phyloP scores from a whole-genome alignment of 2,329 filamentous ascomycete genomes.

The Diaporthe citri region DNA sequence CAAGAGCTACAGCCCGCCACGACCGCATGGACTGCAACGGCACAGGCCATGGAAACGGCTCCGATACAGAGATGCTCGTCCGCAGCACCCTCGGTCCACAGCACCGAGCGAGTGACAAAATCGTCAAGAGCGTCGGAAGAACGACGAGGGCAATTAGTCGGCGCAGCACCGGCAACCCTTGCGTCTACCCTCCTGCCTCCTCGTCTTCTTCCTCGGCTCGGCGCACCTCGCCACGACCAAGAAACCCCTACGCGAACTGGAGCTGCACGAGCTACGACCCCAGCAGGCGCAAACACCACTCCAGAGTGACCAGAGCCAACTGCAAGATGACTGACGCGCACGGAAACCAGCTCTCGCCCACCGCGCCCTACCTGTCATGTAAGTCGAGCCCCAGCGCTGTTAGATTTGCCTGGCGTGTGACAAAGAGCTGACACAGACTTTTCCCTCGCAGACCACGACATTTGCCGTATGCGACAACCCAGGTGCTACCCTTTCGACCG shows the following conservation, averaged over 20 bases:
- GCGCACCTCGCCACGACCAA: not conserved
- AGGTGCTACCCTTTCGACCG: not conserved
- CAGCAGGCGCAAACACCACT: constrained; percentile 25
- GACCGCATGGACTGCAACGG: constrained; percentile 4
- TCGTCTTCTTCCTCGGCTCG: constrained; percentile 15
- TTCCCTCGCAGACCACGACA: constrained; percentile 44
- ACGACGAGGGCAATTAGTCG: not conserved
- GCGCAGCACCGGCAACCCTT: constrained; percentile 7
- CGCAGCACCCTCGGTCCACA: constrained; percentile 31
- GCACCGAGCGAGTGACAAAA: constrained; percentile 3
- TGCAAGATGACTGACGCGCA: constrained; percentile 40
- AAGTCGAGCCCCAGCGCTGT: constrained; percentile 45
- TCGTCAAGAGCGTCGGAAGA: constrained; percentile 2
- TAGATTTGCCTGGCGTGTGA: not conserved
- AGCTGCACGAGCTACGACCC: constrained; percentile 31
- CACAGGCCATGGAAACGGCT: not conserved
- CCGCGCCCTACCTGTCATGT: constrained; percentile 60
- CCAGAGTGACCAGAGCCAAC: constrained; percentile 34
- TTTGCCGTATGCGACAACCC: constrained; percentile 39
- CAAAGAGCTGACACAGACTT: constrained; percentile 32
- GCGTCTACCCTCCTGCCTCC: not conserved
- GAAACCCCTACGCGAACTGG: not conserved
- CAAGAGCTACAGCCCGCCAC: constrained; percentile 25
- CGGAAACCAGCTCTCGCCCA: constrained; percentile 50
- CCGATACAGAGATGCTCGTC: not conserved